These are phyloP conservation scores for Penicillium thymicola DNA, from an alignment of 2,329 filamentous ascomycete genomes.

Conservation along the genomic window DNA sequence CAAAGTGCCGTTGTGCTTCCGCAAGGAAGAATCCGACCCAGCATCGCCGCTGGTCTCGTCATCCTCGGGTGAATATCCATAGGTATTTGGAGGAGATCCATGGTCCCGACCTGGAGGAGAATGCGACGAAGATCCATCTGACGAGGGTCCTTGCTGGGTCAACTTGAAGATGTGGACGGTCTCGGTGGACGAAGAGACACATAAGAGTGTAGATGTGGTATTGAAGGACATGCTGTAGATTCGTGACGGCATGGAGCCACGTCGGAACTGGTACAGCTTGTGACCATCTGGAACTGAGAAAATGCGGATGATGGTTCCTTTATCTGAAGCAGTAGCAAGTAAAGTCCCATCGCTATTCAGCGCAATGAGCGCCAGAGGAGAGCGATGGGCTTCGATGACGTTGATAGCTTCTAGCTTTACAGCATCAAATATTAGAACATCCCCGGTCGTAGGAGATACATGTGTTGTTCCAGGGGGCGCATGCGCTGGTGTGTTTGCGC, in stretches of 20 bases:
- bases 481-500: conserved; percentile 66
- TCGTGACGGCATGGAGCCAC: conserved; percentile 89
- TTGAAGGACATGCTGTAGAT: conserved; percentile 99
- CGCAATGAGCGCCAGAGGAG: conserved; percentile 83
- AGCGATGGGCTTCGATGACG: conserved; percentile 90
- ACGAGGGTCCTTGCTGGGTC: conserved; percentile 38
- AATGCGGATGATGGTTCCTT: conserved; percentile 93
- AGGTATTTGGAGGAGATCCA: conserved; percentile 26
- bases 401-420: conserved; percentile 88
- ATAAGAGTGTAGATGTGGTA: conserved; percentile 84
- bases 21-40: conserved; percentile 34
- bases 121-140: conserved; percentile 28
- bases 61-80: conserved; percentile 28
- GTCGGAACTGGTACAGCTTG: conserved; percentile 93
- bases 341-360: conserved; percentile 90
- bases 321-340: conserved; percentile 92
- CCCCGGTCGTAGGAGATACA: conserved; percentile 79
- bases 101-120: conserved; percentile 26
- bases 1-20: conserved; percentile 68
- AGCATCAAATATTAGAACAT: conserved; percentile 90
- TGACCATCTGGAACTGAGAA: conserved; percentile 88
- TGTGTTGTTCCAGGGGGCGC: conserved; percentile 73
- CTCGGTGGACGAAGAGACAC: conserved; percentile 92
- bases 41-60: conserved; percentile 32
- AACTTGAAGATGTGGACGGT: conserved; percentile 96